phyloP scores from a whole-genome alignment of 2,329 filamentous ascomycete species.

The Epichloe hybrida region DNA sequence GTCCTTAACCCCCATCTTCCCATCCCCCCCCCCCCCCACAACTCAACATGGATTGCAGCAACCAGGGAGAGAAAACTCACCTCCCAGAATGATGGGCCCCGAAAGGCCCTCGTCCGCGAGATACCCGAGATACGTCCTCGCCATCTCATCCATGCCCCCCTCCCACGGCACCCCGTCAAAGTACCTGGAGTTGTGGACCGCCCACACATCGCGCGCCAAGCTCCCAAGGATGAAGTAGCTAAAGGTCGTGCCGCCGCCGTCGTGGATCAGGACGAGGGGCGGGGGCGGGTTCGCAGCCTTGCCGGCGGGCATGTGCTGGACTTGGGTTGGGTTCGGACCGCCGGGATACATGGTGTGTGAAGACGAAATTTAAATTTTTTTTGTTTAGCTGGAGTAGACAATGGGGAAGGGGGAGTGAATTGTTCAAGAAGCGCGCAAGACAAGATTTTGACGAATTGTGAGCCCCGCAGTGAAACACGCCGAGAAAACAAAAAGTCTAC shows the following conservation, averaged over 20 bases:
- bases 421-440: too few relatives aligned
- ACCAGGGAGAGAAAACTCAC: constrained; percentile 1
- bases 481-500: too few relatives aligned
- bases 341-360: constrained; percentile 8
- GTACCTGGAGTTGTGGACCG: constrained; percentile 17
- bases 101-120: constrained; percentile 12
- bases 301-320: constrained; percentile 10
- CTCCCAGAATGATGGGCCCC: constrained; percentile 15
- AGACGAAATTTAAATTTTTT: too few relatives aligned
- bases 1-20: too few relatives aligned
- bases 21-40: too few relatives aligned
- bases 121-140: constrained; percentile 13
- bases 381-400: background rate
- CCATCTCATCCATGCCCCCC: constrained; percentile 18
- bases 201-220: constrained; percentile 18
- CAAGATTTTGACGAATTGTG: too few relatives aligned
- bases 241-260: constrained; percentile 19
- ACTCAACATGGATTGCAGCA: background rate
- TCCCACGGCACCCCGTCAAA: constrained; percentile 12
- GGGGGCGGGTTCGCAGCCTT: constrained; percentile 8
- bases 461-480: too few relatives aligned
- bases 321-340: constrained; percentile 14
- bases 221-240: constrained; percentile 16
- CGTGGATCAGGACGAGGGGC: constrained; percentile 18
- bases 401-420: too few relatives aligned